Evolutionary conservation across 257 asterid genomes (phyloP), one percentile per base, ranked within the genome.

Genomic region (Lycium ferocissimum): DNA sequence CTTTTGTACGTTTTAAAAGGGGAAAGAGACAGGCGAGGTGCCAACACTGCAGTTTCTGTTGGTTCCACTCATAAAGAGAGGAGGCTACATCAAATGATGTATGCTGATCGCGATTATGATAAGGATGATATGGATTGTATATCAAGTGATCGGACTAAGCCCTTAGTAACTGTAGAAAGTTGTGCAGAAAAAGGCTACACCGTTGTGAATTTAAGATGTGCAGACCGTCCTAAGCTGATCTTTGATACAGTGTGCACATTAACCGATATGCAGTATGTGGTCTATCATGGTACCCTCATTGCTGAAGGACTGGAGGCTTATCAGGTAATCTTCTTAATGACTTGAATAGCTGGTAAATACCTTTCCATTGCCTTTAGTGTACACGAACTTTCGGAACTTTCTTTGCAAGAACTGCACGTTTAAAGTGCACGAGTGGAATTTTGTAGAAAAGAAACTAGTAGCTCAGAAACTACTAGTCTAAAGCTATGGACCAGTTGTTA

Each of bases 71-170:
- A 94, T 70, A 90, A 84, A 4, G 93, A 91, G 85, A 86, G 98
- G 88, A 91, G 98, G 87, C 76, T 94, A 84, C 98, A 95, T 61
- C 98, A 95, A 73, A 91, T 95, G 87, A 91, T 95, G 98, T 94
- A 95, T 72, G 92, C 91, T 33, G 92, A 90, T 80, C 89, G 91
- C 59, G 92, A 91, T 80, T 88, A 86, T 20, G 90, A 90, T 75
- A 57, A 80, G 33, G 83, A 84, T 49, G 80, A 81, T 49, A 81
- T 51, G 26, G 83, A 85, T 57, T 47, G 67, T 38, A 15, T 51
- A 54, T n/a, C 83, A 57, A 84, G 84, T 43, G 89, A 84, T 84
- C 87, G 86, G 22, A 65, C 79, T 37, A 89, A 82, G 69, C 89
- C 90, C 17, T 83, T 88, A 35, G 94, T 91, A 70, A 87, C 85